Evolutionary conservation across 805 yeast species (phyloP).

Genomic region (Starmerella scarabaei): DNA sequence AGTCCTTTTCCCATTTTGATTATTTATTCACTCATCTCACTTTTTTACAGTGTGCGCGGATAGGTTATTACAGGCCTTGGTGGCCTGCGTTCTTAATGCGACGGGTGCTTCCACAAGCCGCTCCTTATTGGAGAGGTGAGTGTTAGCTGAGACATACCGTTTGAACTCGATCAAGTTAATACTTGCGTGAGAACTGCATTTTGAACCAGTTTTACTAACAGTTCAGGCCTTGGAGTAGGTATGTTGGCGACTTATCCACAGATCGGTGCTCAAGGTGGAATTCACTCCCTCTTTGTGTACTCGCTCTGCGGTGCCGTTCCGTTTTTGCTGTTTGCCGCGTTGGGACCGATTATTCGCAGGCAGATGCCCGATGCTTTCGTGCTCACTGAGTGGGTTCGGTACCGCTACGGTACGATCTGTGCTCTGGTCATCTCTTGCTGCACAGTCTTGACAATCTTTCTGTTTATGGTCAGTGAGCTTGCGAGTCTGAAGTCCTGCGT

Average conservation of each 20-base stretch:
- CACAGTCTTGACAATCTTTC: slow-evolving; percentile 70
- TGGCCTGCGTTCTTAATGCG: slow-evolving; percentile 8
- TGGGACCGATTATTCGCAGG: slow-evolving; percentile 69
- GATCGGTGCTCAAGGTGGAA: slow-evolving; percentile 73
- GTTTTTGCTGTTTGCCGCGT: slow-evolving; percentile 60
- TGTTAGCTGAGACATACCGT: slow-evolving; percentile 59
- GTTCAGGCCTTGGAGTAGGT: slow-evolving; percentile 75
- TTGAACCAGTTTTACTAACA: slow-evolving; percentile 13
- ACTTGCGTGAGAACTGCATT: slow-evolving; percentile 64
- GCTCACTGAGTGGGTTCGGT: slow-evolving; percentile 86
- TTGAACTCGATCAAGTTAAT: slow-evolving; percentile 67
- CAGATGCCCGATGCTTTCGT: slow-evolving; percentile 85
- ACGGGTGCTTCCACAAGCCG: slow-evolving; percentile 12
- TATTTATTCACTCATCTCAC: not conserved
- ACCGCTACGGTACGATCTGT: slow-evolving; percentile 62
- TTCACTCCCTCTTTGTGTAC: slow-evolving; percentile 77
- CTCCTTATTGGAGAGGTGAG: no score
- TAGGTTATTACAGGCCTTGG: slow-evolving; percentile 2
- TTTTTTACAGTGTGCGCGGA: not conserved
- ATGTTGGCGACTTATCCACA: slow-evolving; percentile 73
- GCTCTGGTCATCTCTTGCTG: slow-evolving; percentile 66
- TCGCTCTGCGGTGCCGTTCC: slow-evolving; percentile 72
- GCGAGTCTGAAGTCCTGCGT: slow-evolving; percentile 69
- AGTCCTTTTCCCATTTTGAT: not conserved
- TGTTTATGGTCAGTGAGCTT: slow-evolving; percentile 78